Percentiles rank a stretch among this genome's conserved stretches.
phyloP scores from a whole-genome alignment of 192 early-diverging fungal genomes.

The Coemansia sp. region DNA sequence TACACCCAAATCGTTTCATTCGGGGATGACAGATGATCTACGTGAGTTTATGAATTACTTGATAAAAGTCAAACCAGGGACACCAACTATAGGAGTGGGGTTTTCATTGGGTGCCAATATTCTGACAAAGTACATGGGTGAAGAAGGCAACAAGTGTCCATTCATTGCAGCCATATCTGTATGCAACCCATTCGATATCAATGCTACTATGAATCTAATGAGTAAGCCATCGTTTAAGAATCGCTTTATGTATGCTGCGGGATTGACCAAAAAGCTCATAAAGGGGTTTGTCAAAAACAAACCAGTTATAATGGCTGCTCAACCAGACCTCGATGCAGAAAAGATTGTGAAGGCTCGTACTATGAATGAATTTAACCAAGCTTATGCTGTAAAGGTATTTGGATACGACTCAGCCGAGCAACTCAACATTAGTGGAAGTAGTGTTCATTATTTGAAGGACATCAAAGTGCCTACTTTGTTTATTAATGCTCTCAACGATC shows the following conservation, averaged over 20 bases:
- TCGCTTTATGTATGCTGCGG: slow-evolving; percentile 63
- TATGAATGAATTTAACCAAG: slow-evolving; percentile 84
- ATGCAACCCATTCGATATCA: slow-evolving; percentile 85
- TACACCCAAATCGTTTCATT: slow-evolving; percentile 79
- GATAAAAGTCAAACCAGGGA: slow-evolving; percentile 56
- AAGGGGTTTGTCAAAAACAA: slow-evolving; percentile 50
- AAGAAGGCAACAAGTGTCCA: slow-evolving; percentile 70
- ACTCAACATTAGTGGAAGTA: slow-evolving; percentile 71
- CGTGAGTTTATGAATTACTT: slow-evolving; percentile 45
- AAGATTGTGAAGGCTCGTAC: slow-evolving; percentile 58
- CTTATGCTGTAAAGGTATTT: slow-evolving; percentile 70
- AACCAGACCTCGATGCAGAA: slow-evolving; percentile 44
- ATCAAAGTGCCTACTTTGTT: slow-evolving; percentile 81
- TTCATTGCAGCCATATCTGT: slow-evolving; percentile 78
- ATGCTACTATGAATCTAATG: slow-evolving; percentile 51
- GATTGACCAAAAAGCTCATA: slow-evolving; percentile 60
- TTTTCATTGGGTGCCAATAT: slow-evolving; percentile 94
- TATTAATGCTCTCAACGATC: slow-evolving; percentile 87
- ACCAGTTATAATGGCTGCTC: slow-evolving; percentile 54
- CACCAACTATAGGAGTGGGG: slow-evolving; percentile 81
- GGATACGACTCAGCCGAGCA: slow-evolving; percentile 79
- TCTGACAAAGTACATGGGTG: slow-evolving; percentile 88
- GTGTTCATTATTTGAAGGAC: slow-evolving; percentile 56
- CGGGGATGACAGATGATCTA: slow-evolving; percentile 79
- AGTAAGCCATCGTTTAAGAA: slow-evolving; percentile 59